Base-by-base conservation (phyloP, 352 stramenopile species). In the Phytopythium boreale region DNA sequence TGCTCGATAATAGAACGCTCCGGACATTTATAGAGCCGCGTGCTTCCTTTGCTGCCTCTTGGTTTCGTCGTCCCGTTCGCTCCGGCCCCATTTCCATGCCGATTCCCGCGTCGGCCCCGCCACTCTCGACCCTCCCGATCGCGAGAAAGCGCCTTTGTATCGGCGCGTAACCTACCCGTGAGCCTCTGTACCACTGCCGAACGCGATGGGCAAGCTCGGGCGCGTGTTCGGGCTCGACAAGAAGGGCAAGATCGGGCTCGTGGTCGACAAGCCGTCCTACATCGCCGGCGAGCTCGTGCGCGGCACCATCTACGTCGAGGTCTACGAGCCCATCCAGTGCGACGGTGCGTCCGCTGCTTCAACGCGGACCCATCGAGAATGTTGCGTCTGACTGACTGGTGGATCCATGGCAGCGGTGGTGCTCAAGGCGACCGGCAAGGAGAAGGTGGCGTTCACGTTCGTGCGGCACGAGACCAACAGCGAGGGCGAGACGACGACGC, bases 191-290 rank as follows among this genome's bases (percentile, higher is more conserved):
- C 11, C 10, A 10, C 36, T 19, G n/a, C 17, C n/a, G 6, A 51
- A 1, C 29, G 58, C 11, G 36, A 91, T 89, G 82, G 80, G 82
- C 19, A 71, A 84, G 58, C 61, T 87, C 27, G 75, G 67, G 2
- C 75, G 78, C 49, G 55, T 70, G 43, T 86, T 92, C 36, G 80
- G 83, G 0, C 55, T 92, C 17, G 73, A 63, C 20, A 77, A 86
- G 62, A 92, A 90, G 53, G 83, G 80, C 50, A 87, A 81, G 66
- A 87, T 92, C 63, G 64, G 66, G 19, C 59, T 92, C 12, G 66
- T 60, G 34, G 62, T 88, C 27, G 68, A 85, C 55, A 89, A 89
- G 49, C 70, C 70, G 29, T 76, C 74, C 17, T 92, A 88, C 60
- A 79, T 89, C 49, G 76, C 80, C 2, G 79, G 80, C 12, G 83